Conservation (phyloP, 768 basidiomycete species). For the Lactarius psammicola region DNA sequence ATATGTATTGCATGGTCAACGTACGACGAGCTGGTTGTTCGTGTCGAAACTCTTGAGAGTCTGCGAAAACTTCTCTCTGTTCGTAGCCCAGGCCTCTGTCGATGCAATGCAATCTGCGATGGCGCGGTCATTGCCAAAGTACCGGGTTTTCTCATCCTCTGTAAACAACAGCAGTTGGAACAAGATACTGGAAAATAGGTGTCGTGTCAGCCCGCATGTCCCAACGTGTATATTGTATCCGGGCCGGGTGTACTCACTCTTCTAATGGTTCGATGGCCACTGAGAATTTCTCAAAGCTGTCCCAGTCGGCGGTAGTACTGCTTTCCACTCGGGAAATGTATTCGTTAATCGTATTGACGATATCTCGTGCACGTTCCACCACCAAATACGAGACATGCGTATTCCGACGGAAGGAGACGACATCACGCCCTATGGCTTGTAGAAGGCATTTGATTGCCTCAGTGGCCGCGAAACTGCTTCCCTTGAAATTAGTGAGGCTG, state of each 20-base stretch:
- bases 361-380: slow-evolving; percentile 25
- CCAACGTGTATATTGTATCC: not conserved
- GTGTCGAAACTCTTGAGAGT: slow-evolving; percentile 13
- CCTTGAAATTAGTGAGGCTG: slow-evolving; percentile 9
- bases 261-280: slow-evolving; percentile 30
- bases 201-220: not conserved
- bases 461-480: slow-evolving; percentile 15
- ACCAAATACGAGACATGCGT: slow-evolving; percentile 28
- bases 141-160: slow-evolving; percentile 17
- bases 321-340: slow-evolving; percentile 24
- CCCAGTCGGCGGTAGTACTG: slow-evolving; percentile 16
- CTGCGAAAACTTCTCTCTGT: slow-evolving; percentile 10
- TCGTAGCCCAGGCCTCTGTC: slow-evolving; percentile 8
- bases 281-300: slow-evolving; percentile 27
- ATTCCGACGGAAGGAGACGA: slow-evolving; percentile 27
- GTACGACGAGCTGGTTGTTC: slow-evolving; percentile 1
- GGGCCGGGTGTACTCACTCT: slow-evolving; percentile 6
- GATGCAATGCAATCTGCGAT: slow-evolving; percentile 5
- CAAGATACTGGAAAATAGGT: slow-evolving; percentile 9
- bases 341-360: slow-evolving; percentile 23
- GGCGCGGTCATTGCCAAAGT: slow-evolving; percentile 4
- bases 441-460: slow-evolving; percentile 27
- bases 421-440: slow-evolving; percentile 23
- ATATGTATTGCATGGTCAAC: not conserved
- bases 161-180: slow-evolving; percentile 16